A percentile compares a stretch with the other conserved stretches of the same genome.
Evolutionary conservation across 164 flowering plant species (phyloP).

Genomic region (Vitis rupestris): DNA sequence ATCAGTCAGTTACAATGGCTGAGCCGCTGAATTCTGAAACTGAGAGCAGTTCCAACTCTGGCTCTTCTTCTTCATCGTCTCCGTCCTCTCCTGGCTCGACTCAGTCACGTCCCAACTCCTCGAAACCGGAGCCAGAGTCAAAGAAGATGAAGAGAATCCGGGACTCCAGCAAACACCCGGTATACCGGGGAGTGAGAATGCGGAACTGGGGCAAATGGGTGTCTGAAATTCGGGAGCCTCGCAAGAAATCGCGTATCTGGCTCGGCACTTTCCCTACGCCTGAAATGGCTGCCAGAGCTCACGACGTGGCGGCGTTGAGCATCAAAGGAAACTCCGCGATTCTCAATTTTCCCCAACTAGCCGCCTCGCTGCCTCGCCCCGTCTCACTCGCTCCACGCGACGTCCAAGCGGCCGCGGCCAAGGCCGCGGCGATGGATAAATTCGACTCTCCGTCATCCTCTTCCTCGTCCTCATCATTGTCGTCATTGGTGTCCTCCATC

Average conservation of each 20-base stretch:
- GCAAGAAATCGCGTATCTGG: constrained; percentile 62
- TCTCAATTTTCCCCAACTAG: constrained; percentile 52
- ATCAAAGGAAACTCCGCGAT: constrained; percentile 53
- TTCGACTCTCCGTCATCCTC: constrained; percentile 12
- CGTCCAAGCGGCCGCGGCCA: constrained; percentile 51
- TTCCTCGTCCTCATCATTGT: constrained; percentile 17
- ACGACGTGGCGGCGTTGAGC: constrained; percentile 51
- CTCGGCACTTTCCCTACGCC: constrained; percentile 55
- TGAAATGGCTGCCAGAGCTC: constrained; percentile 60
- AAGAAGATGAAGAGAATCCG: constrained; percentile 13
- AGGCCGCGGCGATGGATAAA: constrained; percentile 49
- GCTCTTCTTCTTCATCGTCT: constrained; percentile 21
- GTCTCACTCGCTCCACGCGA: constrained; percentile 41
- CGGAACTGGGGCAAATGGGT: constrained; percentile 63
- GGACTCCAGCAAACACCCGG: constrained; percentile 38
- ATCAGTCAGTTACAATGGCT: neutral
- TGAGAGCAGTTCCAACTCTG: constrained; percentile 36
- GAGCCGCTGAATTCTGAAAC: constrained; percentile 24
- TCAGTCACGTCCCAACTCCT: constrained; percentile 6
- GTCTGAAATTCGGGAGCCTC: constrained; percentile 59
- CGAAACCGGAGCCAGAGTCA: neutral
- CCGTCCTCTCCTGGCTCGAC: constrained; percentile 6
- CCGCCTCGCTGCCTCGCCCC: constrained; percentile 38
- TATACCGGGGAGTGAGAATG: constrained; percentile 54
- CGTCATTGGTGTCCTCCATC: constrained; percentile 19